These are phyloP conservation scores for Sesbania bispinosa DNA, from an alignment of 306 rosid genomes.

Conservation along the genomic window DNA sequence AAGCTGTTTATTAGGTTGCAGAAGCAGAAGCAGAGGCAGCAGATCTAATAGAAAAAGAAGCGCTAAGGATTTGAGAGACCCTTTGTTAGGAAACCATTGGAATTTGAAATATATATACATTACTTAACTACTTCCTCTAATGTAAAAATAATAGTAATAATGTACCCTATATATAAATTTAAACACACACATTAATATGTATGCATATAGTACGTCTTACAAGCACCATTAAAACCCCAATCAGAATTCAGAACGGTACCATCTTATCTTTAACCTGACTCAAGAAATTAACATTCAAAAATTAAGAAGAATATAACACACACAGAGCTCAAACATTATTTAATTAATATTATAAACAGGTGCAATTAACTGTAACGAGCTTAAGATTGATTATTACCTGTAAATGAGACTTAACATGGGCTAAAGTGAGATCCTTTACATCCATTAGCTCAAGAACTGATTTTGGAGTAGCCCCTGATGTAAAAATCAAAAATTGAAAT, in stretches of 20 bases:
- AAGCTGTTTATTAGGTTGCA: constrained; percentile 83
- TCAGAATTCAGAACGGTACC: constrained; percentile 35
- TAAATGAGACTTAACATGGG: constrained; percentile 98
- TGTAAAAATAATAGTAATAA: not conserved
- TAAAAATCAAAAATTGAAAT: not conserved
- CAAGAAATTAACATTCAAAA: not conserved
- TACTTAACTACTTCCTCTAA: constrained; percentile 42
- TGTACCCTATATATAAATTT: constrained; percentile 29
- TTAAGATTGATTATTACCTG: constrained; percentile 55
- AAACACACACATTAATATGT: not conserved
- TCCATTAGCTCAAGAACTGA: constrained; percentile 99
- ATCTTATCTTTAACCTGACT: constrained; percentile 21
- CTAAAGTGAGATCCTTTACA: constrained; percentile 98
- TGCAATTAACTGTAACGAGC: not conserved
- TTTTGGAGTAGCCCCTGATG: constrained; percentile 92
- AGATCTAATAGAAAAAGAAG: constrained; percentile 73
- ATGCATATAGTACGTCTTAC: not conserved
- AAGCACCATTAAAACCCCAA: constrained; percentile 20
- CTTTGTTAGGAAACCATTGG: constrained; percentile 50
- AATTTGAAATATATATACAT: constrained; percentile 47
- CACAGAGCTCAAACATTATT: not conserved
- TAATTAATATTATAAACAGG: not conserved
- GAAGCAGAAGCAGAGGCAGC: constrained; percentile 66
- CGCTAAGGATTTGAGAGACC: constrained; percentile 57
- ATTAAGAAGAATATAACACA: not conserved